Conservation (phyloP, 768 basidiomycete species). For the Macrolepiota fuliginosa region DNA sequence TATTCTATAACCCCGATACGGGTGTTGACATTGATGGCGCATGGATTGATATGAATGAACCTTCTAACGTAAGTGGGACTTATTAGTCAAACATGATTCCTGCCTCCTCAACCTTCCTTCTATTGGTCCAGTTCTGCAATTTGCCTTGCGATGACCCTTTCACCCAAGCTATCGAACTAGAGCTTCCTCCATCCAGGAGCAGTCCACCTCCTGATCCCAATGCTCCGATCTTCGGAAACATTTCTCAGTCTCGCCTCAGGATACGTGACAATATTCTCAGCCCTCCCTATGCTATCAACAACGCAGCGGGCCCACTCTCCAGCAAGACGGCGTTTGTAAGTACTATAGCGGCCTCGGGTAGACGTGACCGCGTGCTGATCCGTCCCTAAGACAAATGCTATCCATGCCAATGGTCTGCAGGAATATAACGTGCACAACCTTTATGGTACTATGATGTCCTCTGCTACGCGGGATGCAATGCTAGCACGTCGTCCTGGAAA, state of each 20-base stretch:
- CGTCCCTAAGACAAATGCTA: conserved; percentile 36
- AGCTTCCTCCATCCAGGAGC: conserved; percentile 54
- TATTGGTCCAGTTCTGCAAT: conserved; percentile 53
- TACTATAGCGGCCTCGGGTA: not conserved
- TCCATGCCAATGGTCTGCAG: conserved; percentile 54
- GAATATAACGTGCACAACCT: conserved; percentile 68
- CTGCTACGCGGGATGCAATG: conserved; percentile 58
- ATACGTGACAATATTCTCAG: conserved; percentile 35
- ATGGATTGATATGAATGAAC: conserved; percentile 82
- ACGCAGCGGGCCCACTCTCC: conserved; percentile 52
- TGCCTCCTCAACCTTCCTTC: not conserved
- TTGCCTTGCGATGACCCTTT: conserved; percentile 61
- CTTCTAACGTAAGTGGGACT: conserved; percentile 48
- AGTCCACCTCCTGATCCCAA: conserved; percentile 50
- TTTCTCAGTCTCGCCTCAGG: conserved; percentile 14
- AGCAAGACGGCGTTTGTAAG: conserved; percentile 54
- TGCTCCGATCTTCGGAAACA: conserved; percentile 44
- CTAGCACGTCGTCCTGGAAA: conserved; percentile 58
- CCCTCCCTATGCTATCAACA: conserved; percentile 60
- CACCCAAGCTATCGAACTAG: conserved; percentile 49
- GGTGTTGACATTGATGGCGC: conserved; percentile 68
- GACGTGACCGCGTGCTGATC: not conserved
- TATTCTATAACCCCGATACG: conserved; percentile 49
- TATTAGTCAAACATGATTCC: not conserved
- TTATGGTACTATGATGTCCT: conserved; percentile 73